phyloP scores from a whole-genome alignment of 768 basidiomycete species.

The Rhodosporidiobolus sp. region DNA sequence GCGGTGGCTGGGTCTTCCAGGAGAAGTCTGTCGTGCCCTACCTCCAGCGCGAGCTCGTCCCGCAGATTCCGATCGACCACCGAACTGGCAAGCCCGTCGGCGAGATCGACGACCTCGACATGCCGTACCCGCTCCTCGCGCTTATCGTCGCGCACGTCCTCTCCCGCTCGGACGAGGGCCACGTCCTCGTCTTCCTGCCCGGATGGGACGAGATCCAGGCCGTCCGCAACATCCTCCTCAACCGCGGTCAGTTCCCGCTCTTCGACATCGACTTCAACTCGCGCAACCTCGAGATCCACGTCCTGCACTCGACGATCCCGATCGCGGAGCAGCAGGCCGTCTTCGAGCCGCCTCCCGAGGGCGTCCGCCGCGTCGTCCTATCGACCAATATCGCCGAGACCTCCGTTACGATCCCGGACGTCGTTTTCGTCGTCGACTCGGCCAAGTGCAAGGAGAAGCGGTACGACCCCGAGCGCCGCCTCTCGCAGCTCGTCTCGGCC shows the following conservation, averaged over 20 bases:
- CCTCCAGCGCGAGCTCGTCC: constrained; percentile 64
- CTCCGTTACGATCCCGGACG: constrained; percentile 79
- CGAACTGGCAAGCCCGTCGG: constrained; percentile 48
- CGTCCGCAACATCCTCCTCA: constrained; percentile 64
- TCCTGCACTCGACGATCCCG: constrained; percentile 85
- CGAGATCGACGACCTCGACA: constrained; percentile 61
- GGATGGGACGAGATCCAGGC: constrained; percentile 85
- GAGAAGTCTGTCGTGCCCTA: constrained; percentile 72
- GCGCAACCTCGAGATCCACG: constrained; percentile 64
- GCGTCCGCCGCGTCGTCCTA: constrained; percentile 81
- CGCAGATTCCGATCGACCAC: constrained; percentile 42
- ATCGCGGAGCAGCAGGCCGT: constrained; percentile 82
- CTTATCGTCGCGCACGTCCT: constrained; percentile 76
- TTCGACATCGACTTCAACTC: constrained; percentile 62
- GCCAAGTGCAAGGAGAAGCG: constrained; percentile 50
- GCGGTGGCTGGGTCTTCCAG: constrained; percentile 62
- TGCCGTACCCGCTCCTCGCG: constrained; percentile 76
- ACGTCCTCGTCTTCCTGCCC: constrained; percentile 86
- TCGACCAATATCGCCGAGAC: constrained; percentile 96
- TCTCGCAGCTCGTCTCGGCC: constrained; percentile 81
- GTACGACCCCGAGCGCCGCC: constrained; percentile 68
- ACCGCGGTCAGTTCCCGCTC: constrained; percentile 52
- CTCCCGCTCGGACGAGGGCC: constrained; percentile 69
- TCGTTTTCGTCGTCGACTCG: constrained; percentile 52
- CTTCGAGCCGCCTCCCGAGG: constrained; percentile 73